Conservation (phyloP, 805 yeast genomes). For the Candida hispaniensis region DNA sequence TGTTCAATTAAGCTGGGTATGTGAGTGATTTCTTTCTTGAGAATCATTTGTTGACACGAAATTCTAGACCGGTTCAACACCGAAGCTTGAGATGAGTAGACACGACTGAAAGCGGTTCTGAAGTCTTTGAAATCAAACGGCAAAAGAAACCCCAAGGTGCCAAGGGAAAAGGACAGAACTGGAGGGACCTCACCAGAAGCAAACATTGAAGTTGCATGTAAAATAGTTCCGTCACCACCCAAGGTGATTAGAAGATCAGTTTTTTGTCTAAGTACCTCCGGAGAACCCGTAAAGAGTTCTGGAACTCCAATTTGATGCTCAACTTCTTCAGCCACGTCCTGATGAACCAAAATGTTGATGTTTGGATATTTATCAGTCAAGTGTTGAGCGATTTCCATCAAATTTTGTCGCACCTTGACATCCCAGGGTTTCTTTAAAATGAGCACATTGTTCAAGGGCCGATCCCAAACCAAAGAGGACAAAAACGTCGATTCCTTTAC, state of each 20-base stretch:
- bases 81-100: conserved; percentile 56
- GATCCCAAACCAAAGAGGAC: conserved; percentile 48
- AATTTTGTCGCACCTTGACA: conserved; percentile 48
- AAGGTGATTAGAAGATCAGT: conserved; percentile 75
- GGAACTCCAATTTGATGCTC: conserved; percentile 18
- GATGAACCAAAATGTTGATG: conserved; percentile 66
- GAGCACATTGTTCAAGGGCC: conserved; percentile 60
- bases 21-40: conserved; percentile 15
- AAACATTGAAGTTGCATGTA: conserved; percentile 73
- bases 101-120: conserved; percentile 48
- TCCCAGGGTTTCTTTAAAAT: conserved; percentile 83
- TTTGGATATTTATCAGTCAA: conserved; percentile 44
- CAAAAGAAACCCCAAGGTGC: conserved; percentile 78
- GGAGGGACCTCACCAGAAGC: conserved; percentile 67
- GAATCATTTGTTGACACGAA: conserved; percentile 43
- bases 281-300: conserved; percentile 46
- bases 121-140: conserved; percentile 72
- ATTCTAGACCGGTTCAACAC: conserved; percentile 70
- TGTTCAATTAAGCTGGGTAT: conserved; percentile 11
- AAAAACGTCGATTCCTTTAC: conserved; percentile 14
- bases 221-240: conserved; percentile 95
- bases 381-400: conserved; percentile 46
- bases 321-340: conserved; percentile 65
- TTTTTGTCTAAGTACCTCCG: conserved; percentile 45
- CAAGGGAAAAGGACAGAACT: conserved; percentile 75